Base-by-base conservation (phyloP, 768 basidiomycete genomes). In the Gymnopilus junonius region DNA sequence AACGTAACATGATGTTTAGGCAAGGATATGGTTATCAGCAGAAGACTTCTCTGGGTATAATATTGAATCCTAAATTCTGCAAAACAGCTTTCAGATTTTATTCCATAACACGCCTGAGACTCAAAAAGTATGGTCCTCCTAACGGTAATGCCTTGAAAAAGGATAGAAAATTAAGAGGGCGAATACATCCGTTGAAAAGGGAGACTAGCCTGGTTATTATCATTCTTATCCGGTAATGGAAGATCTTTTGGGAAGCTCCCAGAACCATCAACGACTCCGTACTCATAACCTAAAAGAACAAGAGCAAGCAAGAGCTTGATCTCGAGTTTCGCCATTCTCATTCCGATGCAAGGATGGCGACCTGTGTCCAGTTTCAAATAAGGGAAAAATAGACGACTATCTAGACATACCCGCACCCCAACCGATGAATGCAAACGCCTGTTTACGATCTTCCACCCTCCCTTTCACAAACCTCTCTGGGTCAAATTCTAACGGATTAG, bases 311-410 rank as follows among this genome's bases (percentile, higher is more conserved):
- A 73, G 20, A 76, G 59, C 63, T 80, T 79, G 46, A 80, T 74
- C 58, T 80, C 78, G 15, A 80, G 63, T 68, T 78, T 78, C 4
- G 79, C 79, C 21, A 76, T 68, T 59, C 71, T 74, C 74, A 78
- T 76, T 7, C 79, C 79, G 27, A 74, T 65, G 60, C 79, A 80
- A 0, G 77, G 77, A 65, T 80, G 79, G 5, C 79, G 76, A 29
- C 79, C 79, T 78, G 29, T 29, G 25, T 35, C 40, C 4, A 27
- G 12, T 23, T 31, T 27, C 23, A 27, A 35, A 10, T 3, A 21
- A 35, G 20, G 3, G 17, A 23, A 21, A 23, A 55, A 39, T 32
- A n/a, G 12, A 32, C 11, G 31, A 21, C 11, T 15, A 25, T 12
- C 37, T 14, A 32, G 0, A 64, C 72, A 62, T 55, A 78, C 80